phyloP scores from a whole-genome alignment of 371 early-diverging fungal genomes.

The Mucor piriformis region DNA sequence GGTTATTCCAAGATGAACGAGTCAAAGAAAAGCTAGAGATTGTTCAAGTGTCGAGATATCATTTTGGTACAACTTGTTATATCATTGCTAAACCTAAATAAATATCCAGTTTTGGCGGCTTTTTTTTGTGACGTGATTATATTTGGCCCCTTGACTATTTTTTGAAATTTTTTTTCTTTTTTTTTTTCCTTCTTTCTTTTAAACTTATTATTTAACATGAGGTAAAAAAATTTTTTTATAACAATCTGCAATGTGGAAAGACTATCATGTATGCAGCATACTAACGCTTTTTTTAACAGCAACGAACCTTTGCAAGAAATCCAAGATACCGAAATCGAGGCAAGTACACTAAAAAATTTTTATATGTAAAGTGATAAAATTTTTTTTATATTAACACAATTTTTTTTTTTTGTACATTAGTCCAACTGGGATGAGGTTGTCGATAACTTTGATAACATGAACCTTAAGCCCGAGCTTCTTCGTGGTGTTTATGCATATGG shows the following conservation, averaged over 20 bases:
- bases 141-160: constrained; percentile 18
- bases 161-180: constrained; percentile 21
- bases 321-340: constrained; percentile 50
- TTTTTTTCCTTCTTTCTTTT: constrained; percentile 19
- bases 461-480: constrained; percentile 80
- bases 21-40: constrained; percentile 64
- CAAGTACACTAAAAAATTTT: constrained; percentile 20
- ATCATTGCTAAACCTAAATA: constrained; percentile 57
- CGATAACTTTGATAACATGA: constrained; percentile 85
- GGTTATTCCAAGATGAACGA: constrained; percentile 54
- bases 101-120: constrained; percentile 3
- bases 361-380: constrained; percentile 8
- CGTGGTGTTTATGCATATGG: constrained; percentile 91
- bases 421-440: constrained; percentile 78
- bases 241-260: not conserved
- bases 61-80: constrained; percentile 82
- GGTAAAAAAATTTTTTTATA: constrained; percentile 16
- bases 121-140: constrained; percentile 20
- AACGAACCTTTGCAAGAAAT: constrained; percentile 46
- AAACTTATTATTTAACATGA: constrained; percentile 27
- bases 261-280: too few relatives aligned
- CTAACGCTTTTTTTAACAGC: constrained; percentile 6
- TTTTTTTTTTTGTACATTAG: constrained; percentile 34
- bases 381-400: too few relatives aligned
- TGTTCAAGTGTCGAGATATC: constrained; percentile 63